phyloP scores from a whole-genome alignment of 1,139 yeast genomes.

The Nakaseomyces uthaithaninus region DNA sequence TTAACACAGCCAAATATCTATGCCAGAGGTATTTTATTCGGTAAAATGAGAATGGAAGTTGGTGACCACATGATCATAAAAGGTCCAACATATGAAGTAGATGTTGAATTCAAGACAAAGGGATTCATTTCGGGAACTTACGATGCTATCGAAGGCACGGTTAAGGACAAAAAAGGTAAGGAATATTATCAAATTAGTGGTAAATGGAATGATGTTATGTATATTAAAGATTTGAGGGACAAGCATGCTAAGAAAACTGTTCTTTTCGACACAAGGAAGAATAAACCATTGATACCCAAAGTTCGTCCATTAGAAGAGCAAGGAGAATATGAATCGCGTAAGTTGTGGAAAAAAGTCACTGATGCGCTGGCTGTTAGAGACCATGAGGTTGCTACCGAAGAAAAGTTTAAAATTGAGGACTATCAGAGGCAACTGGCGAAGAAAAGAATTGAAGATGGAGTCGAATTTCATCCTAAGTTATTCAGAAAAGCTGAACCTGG shows the following conservation, averaged over 20 bases:
- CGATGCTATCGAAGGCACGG: conserved; percentile 74
- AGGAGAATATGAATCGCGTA: conserved; percentile 71
- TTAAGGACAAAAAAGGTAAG: conserved; percentile 49
- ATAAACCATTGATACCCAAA: conserved; percentile 49
- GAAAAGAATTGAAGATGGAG: conserved; percentile 67
- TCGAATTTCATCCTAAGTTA: conserved; percentile 69
- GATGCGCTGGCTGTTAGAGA: conserved; percentile 68
- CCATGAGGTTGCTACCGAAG: conserved; percentile 78
- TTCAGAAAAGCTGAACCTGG: conserved; percentile 44
- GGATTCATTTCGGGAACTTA: conserved; percentile 91
- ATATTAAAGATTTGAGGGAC: conserved; percentile 46
- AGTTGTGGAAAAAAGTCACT: conserved; percentile 73
- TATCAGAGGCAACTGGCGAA: conserved; percentile 69
- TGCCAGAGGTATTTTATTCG: conserved; percentile 89
- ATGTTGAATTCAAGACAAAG: conserved; percentile 88
- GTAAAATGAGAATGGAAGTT: conserved; percentile 77
- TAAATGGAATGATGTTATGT: conserved; percentile 88
- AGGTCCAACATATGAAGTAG: conserved; percentile 60
- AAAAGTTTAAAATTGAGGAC: conserved; percentile 78
- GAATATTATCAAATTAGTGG: conserved; percentile 64
- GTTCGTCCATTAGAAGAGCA: conserved; percentile 78
- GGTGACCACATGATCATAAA: conserved; percentile 82
- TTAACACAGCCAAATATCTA: conserved; percentile 92
- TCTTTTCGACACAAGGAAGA: conserved; percentile 56
- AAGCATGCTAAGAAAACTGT: conserved; percentile 41